These are phyloP conservation scores for Dactylonectria estremocensis DNA, from an alignment of 2,329 filamentous ascomycete species.

Conservation along the genomic window DNA sequence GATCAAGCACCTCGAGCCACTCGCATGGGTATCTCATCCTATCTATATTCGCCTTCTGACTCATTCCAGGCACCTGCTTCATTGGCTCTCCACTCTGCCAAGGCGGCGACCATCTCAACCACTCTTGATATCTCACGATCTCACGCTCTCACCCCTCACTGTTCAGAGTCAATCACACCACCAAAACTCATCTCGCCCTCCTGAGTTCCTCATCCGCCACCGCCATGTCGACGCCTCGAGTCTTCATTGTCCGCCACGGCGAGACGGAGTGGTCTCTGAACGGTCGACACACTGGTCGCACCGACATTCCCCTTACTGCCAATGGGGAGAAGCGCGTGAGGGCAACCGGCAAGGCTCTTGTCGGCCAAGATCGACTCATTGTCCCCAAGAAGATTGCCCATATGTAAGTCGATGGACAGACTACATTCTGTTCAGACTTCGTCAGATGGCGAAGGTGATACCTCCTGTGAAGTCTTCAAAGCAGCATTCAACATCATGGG, in stretches of 20 bases:
- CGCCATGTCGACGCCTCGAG: conserved; percentile 71
- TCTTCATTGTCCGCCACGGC: conserved; percentile 90
- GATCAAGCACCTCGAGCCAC: not conserved
- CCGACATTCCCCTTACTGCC: conserved; percentile 88
- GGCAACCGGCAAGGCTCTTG: conserved; percentile 85
- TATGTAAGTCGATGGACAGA: conserved; percentile 71
- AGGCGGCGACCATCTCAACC: conserved; percentile 15
- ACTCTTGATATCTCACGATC: not conserved
- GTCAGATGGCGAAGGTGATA: not conserved
- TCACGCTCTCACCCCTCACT: not conserved
- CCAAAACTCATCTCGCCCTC: conserved; percentile 9
- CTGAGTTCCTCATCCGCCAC: conserved; percentile 10
- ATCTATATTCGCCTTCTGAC: not conserved
- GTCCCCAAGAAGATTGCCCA: conserved; percentile 86
- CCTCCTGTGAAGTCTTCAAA: not conserved
- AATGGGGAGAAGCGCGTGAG: conserved; percentile 84
- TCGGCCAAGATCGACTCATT: conserved; percentile 88
- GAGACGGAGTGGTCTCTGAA: conserved; percentile 96
- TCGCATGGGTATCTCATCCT: conserved; percentile 5
- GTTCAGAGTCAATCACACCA: conserved; percentile 35
- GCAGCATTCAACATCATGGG: not conserved
- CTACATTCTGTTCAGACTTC: not conserved
- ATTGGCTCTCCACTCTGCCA: conserved; percentile 6
- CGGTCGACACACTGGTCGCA: conserved; percentile 85
- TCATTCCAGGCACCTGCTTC: conserved; percentile 15